These are phyloP conservation scores for Geotrichum aggregatum DNA, from an alignment of 1,139 yeast genomes.

Conservation along the genomic window DNA sequence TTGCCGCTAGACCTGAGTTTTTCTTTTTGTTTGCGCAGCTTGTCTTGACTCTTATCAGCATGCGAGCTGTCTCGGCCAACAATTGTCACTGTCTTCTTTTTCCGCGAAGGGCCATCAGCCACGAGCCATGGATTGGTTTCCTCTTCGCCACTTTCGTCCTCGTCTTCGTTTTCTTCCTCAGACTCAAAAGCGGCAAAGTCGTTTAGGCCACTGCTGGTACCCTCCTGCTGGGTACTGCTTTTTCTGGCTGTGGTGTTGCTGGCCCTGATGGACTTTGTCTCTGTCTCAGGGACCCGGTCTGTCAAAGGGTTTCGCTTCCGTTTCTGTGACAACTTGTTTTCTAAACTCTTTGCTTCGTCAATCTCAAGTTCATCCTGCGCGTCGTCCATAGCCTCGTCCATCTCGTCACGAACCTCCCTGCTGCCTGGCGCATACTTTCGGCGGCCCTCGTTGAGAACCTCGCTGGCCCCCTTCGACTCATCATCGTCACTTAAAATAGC, in stretches of 20 bases:
- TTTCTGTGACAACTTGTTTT: conserved; percentile 27
- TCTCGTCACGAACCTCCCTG: conserved; percentile 43
- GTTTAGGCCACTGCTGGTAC: background rate
- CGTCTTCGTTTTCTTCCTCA: conserved; percentile 14
- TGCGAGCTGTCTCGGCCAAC: conserved; percentile 59
- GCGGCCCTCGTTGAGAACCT: conserved; percentile 65
- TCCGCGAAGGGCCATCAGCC: conserved; percentile 41
- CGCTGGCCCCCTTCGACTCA: conserved; percentile 39
- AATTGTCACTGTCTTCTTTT: conserved; percentile 51
- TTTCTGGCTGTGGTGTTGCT: conserved; percentile 4
- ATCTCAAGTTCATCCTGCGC: conserved; percentile 49
- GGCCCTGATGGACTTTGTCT: conserved; percentile 12
- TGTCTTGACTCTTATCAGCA: conserved; percentile 44
- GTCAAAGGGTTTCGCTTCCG: conserved; percentile 17
- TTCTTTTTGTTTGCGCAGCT: conserved; percentile 43
- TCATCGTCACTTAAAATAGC: conserved; percentile 40
- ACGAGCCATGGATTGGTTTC: conserved; percentile 71
- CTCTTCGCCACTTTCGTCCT: conserved; percentile 27
- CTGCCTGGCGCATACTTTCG: conserved; percentile 76
- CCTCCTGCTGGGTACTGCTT: background rate
- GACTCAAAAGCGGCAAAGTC: conserved; percentile 19
- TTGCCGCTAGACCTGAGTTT: conserved; percentile 44
- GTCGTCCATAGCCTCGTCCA: conserved; percentile 44
- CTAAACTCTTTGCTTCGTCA: conserved; percentile 51
- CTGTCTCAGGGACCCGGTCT: conserved; percentile 17